Conservation (phyloP, 2,329 filamentous ascomycete species). For the Fusarium sp. region DNA sequence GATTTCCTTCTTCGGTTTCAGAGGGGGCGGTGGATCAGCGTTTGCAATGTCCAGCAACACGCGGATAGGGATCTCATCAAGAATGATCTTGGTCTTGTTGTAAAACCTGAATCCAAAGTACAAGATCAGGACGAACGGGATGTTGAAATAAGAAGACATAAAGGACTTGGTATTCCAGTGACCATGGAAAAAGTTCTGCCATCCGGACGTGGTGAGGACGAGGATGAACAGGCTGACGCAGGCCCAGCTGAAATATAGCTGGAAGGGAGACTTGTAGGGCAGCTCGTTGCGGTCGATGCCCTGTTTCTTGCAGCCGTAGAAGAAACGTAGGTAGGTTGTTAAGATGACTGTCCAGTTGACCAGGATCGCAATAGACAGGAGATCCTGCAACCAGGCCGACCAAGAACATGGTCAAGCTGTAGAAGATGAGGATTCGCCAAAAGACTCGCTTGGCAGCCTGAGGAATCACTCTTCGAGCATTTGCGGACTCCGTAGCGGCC, state of each 20-base stretch:
- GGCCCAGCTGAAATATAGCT: not conserved
- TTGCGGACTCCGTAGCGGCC: not conserved
- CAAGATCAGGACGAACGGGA: not conserved
- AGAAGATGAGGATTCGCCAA: slow-evolving; percentile 1
- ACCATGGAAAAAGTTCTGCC: not conserved
- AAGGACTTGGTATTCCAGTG: not conserved
- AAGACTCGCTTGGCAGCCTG: not conserved
- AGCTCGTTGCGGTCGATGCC: slow-evolving; percentile 3
- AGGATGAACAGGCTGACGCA: slow-evolving; percentile 1
- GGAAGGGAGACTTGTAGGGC: slow-evolving; percentile 6
- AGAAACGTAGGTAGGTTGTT: not conserved
- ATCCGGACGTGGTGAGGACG: not conserved
- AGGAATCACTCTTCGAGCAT: not conserved
- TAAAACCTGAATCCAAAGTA: not conserved
- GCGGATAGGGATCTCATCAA: not conserved
- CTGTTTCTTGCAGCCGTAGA: not conserved
- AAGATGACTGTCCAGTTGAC: slow-evolving; percentile 7
- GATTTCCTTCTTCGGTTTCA: not conserved
- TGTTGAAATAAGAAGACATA: not conserved
- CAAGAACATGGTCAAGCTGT: slow-evolving; percentile 9
- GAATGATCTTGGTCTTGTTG: not conserved
- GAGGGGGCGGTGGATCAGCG: not conserved
- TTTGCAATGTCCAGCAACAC: not conserved
- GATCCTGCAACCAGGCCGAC: slow-evolving; percentile 10
- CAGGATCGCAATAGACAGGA: slow-evolving; percentile 1